phyloP scores from a whole-genome alignment of 176 grass and related monocot genomes.

The Triticum monococcum region DNA sequence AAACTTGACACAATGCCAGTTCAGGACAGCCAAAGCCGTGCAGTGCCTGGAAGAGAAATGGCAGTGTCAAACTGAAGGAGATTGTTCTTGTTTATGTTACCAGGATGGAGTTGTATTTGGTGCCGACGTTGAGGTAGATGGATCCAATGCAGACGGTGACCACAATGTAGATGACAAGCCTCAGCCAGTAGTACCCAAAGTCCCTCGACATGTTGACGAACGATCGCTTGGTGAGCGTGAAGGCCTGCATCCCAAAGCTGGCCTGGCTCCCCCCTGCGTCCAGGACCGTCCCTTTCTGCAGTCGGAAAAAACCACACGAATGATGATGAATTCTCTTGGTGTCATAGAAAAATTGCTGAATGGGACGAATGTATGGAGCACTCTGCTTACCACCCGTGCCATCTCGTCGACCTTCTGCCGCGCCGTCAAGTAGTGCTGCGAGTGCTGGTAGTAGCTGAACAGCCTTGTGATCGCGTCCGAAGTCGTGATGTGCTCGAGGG shows the following conservation, averaged over 20 bases:
- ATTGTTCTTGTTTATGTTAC: slow-evolving; percentile 38
- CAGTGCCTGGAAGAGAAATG: neutral
- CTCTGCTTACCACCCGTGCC: slow-evolving; percentile 61
- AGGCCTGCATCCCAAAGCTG: slow-evolving; percentile 84
- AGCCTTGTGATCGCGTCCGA: slow-evolving; percentile 75
- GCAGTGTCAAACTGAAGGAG: slow-evolving; percentile 11
- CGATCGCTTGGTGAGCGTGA: slow-evolving; percentile 71
- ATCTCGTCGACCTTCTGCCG: slow-evolving; percentile 84
- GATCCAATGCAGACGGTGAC: slow-evolving; percentile 97
- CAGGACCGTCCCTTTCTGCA: slow-evolving; percentile 92
- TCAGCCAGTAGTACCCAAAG: slow-evolving; percentile 98
- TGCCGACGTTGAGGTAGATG: slow-evolving; percentile 94
- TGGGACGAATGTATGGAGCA: neutral
- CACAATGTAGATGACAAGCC: slow-evolving; percentile 89
- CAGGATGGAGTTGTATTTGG: slow-evolving; percentile 87
- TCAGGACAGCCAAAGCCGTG: neutral
- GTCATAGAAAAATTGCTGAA: neutral
- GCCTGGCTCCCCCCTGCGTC: slow-evolving; percentile 90
- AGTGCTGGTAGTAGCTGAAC: slow-evolving; percentile 65
- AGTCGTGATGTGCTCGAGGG: slow-evolving; percentile 66
- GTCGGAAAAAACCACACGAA: slow-evolving; percentile 3
- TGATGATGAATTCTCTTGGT: neutral
- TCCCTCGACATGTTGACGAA: slow-evolving; percentile 95
- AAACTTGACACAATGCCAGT: neutral
- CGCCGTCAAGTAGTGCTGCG: slow-evolving; percentile 56